These are phyloP conservation scores for Tritrichomonas foetus DNA, from an alignment of 208 protist genomes.

Conservation along the genomic window DNA sequence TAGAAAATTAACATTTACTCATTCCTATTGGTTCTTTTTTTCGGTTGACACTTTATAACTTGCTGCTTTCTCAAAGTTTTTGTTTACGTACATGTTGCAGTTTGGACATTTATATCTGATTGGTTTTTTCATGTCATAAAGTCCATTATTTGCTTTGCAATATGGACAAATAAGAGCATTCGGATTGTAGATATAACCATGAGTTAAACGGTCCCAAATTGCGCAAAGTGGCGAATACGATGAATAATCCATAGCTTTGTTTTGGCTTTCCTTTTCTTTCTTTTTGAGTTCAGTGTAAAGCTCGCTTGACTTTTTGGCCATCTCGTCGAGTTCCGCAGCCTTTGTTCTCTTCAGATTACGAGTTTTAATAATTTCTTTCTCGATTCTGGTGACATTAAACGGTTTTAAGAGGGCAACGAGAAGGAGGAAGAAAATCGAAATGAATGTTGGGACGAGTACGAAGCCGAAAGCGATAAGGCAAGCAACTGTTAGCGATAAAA, in stretches of 20 bases:
- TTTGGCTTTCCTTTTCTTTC: background rate
- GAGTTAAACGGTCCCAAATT: background rate
- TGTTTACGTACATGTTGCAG: too few relatives aligned
- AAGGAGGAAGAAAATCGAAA: background rate
- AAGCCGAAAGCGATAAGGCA: background rate
- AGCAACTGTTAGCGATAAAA: background rate
- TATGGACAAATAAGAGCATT: background rate
- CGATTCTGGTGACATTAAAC: background rate
- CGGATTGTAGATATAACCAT: background rate
- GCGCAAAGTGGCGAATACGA: background rate
- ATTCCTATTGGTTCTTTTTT: too few relatives aligned
- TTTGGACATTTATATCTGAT: background rate
- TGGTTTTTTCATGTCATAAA: background rate
- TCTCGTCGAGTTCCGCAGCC: background rate
- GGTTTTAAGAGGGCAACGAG: background rate
- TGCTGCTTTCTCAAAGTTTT: too few relatives aligned
- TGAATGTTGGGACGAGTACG: background rate
- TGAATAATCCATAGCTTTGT: background rate
- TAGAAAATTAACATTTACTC: too few relatives aligned
- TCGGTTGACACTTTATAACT: too few relatives aligned
- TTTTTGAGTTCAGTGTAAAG: background rate
- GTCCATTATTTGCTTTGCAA: background rate
- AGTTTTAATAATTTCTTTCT: background rate
- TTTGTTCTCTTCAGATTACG: background rate
- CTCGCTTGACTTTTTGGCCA: background rate